Percentiles rank a stretch among this genome's conserved stretches.
phyloP scores from a whole-genome alignment of 2,329 filamentous ascomycete genomes.

The Beauveria sp. region DNA sequence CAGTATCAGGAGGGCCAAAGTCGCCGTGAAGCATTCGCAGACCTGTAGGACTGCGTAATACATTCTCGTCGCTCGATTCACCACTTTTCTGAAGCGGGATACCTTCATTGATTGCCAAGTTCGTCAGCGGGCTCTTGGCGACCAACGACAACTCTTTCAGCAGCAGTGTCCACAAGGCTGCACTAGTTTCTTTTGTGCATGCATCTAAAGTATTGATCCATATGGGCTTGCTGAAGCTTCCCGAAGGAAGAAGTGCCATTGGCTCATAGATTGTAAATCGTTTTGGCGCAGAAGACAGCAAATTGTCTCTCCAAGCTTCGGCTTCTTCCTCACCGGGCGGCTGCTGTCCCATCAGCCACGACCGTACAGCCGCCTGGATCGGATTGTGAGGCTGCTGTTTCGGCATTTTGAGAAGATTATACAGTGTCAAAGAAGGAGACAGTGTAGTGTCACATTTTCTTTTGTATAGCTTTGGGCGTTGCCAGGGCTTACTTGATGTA shows the following conservation, averaged over 20 bases:
- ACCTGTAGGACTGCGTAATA: constrained; percentile 64
- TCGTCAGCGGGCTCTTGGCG: constrained; percentile 39
- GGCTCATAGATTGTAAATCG: constrained; percentile 55
- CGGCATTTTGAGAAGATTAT: constrained; percentile 1
- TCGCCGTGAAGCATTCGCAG: constrained; percentile 64
- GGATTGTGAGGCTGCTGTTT: constrained; percentile 17
- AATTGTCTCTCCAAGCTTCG: constrained; percentile 17
- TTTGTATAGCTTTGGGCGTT: not conserved
- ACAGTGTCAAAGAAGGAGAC: too few species aligned
- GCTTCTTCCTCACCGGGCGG: not conserved
- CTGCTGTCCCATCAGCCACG: constrained; percentile 20
- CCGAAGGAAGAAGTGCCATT: constrained; percentile 52
- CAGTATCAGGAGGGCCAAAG: constrained; percentile 52
- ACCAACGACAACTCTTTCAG: constrained; percentile 36
- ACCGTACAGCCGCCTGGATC: constrained; percentile 24
- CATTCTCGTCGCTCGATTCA: constrained; percentile 45
- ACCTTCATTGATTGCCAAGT: constrained; percentile 53
- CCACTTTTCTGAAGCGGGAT: constrained; percentile 41
- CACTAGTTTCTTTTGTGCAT: constrained; percentile 17
- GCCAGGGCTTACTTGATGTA: not conserved
- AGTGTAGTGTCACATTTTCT: not conserved
- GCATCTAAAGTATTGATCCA: constrained; percentile 33
- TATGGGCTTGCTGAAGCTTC: constrained; percentile 40
- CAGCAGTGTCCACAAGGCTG: constrained; percentile 41
- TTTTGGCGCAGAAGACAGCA: constrained; percentile 41